phyloP scores from a whole-genome alignment of 768 basidiomycete species.

The Pisolithus microcarpus region DNA sequence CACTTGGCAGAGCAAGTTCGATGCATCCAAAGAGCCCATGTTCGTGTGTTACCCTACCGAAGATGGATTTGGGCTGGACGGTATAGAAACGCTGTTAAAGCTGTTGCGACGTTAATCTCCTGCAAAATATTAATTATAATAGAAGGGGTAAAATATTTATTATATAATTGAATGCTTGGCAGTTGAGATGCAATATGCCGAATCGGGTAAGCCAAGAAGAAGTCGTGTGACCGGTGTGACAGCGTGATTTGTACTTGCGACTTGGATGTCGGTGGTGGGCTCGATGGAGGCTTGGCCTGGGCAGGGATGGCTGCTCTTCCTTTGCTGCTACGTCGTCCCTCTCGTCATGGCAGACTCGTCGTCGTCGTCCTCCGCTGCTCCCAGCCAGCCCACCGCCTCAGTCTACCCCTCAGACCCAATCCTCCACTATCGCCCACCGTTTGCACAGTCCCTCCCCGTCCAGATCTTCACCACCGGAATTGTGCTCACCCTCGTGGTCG shows the following conservation, averaged over 20 bases:
- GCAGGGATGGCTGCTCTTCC: not conserved
- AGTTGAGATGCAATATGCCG: not conserved
- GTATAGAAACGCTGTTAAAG: slow-evolving; percentile 37
- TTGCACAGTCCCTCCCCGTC: slow-evolving; percentile 82
- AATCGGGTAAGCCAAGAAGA: not conserved
- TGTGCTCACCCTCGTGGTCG: slow-evolving; percentile 73
- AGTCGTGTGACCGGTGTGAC: not conserved
- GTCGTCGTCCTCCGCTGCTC: not conserved
- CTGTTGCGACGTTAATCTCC: slow-evolving; percentile 18
- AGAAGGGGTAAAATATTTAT: no score
- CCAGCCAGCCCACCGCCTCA: slow-evolving; percentile 2
- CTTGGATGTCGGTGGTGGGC: not conserved
- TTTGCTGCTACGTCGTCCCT: slow-evolving; percentile 5
- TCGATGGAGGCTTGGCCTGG: not conserved
- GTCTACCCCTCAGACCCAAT: slow-evolving; percentile 54
- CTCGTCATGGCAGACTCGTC: slow-evolving; percentile 17
- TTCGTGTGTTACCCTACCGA: slow-evolving; percentile 44
- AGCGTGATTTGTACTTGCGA: not conserved
- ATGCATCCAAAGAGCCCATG: slow-evolving; percentile 35
- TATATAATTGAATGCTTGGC: no score
- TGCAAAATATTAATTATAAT: no score
- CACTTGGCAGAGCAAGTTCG: slow-evolving; percentile 37
- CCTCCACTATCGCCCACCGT: slow-evolving; percentile 67
- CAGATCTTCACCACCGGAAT: slow-evolving; percentile 85
- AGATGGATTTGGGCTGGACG: slow-evolving; percentile 41